phyloP scores from a whole-genome alignment of 2,329 filamentous ascomycete genomes.

The Plectosphaerella sp. region DNA sequence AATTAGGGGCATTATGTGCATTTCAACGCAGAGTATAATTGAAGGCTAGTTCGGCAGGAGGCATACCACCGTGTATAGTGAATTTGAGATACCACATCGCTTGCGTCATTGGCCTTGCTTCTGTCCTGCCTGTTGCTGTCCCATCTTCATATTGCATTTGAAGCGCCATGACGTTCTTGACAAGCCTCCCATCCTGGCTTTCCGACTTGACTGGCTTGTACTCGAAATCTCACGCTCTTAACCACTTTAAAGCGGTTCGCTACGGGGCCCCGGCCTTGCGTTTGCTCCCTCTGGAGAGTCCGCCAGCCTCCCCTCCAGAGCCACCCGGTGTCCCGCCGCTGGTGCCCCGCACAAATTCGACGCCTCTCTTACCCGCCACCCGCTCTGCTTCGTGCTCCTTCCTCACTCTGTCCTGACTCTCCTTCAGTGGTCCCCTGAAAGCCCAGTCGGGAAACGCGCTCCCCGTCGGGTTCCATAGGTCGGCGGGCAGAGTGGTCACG shows the following conservation, averaged over 20 bases:
- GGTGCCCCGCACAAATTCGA: constrained; percentile 45
- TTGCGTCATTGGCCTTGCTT: no score
- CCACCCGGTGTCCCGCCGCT: constrained; percentile 13
- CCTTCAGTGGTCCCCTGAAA: constrained; percentile 44
- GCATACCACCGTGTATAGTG: no score
- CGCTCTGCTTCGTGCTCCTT: constrained; percentile 42
- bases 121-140: no score
- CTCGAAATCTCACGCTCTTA: no score
- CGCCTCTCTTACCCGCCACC: constrained; percentile 30
- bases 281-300: constrained; percentile 23
- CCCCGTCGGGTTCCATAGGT: constrained; percentile 51
- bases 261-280: constrained; percentile 21
- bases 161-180: no score
- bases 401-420: constrained; percentile 38
- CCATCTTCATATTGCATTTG: no score
- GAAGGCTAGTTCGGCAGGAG: no score
- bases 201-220: no score
- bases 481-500: constrained; percentile 51
- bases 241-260: neutral
- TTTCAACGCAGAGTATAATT: no score
- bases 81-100: no score
- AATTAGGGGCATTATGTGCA: no score
- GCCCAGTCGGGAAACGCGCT: constrained; percentile 50
- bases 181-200: no score
- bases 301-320: constrained; percentile 14